Evolutionary conservation across 257 asterid species (phyloP), one percentile per base, ranked within the genome.

Genomic region (Ocimum tenuiflorum): DNA sequence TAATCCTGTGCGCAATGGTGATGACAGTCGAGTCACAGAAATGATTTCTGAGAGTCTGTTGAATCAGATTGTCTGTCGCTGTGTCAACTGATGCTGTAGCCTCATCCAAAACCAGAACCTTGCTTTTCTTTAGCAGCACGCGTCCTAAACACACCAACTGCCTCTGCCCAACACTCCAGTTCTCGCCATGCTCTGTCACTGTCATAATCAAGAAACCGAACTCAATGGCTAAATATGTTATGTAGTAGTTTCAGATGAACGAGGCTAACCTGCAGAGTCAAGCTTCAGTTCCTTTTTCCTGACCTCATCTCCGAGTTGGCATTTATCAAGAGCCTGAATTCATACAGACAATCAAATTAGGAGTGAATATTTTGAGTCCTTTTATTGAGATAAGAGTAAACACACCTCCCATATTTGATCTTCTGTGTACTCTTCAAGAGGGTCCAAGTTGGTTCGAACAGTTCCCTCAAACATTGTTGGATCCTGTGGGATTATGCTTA

Each of bases 41-140:
- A 65, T 82, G 95, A 10, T 71, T 77, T 22, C 77, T 82, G 3
- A 92, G 91, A 20, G 97, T 89, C 48, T 74, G 94, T 39, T 89
- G 97, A 11, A 92, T 92, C 33, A 89, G 73, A 68, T 86, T 87
- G 45, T 92, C 97, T 3, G 99, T 92, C 13, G 95, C 91, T 1
- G 99, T 89, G 78, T 92, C 99, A n/a, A 92, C 99, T 8, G 99
- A 89, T 41, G 99, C 97, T 15, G 97, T 92, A 8, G 99, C 99
- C 77, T 92, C 97, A 27, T 92, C 97, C 10, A 92, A 88, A 17
- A 89, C 97, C 54, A 92, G 76, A 71, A 92, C 81, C 76, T 77
- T 84, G 87, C 91, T 81, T 66, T 82, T 85, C 88, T 89, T 92
- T 0, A 92, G 80, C 17, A 92, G 89, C 72, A 89, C 97, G 0